phyloP scores from a whole-genome alignment of 208 protist species.

The Leishmania tarentolae region DNA sequence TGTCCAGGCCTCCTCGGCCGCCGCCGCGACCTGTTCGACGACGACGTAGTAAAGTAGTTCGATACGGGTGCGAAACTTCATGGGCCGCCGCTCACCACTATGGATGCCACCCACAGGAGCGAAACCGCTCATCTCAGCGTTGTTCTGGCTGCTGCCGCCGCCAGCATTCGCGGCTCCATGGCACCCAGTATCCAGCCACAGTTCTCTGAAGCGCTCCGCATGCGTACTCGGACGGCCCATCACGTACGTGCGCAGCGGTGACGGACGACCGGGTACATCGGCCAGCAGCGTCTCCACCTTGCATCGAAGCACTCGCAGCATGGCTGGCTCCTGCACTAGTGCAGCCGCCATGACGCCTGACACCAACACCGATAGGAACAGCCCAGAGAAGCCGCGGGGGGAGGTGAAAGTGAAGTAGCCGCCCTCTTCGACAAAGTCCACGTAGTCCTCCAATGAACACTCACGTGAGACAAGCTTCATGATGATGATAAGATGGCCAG shows the following conservation, averaged over 20 bases:
- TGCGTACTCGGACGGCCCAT: slow-evolving; percentile 47
- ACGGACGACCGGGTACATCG: slow-evolving; percentile 43
- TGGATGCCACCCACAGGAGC: slow-evolving; percentile 20
- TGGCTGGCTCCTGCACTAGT: slow-evolving; percentile 25
- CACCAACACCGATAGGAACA: slow-evolving; percentile 40
- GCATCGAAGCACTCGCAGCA: slow-evolving; percentile 45
- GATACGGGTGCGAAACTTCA: slow-evolving; percentile 75
- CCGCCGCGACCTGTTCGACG: slow-evolving; percentile 57
- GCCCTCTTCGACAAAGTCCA: slow-evolving; percentile 58
- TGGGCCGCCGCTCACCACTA: slow-evolving; percentile 16
- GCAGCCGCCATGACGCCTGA: slow-evolving; percentile 30
- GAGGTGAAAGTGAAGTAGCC: slow-evolving; percentile 34
- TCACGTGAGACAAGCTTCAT: slow-evolving; percentile 55
- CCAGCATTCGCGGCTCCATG: background rate
- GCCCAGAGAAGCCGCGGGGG: slow-evolving; percentile 38
- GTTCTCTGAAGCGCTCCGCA: slow-evolving; percentile 76
- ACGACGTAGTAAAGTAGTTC: slow-evolving; percentile 78
- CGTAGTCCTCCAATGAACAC: slow-evolving; percentile 67
- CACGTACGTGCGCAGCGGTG: slow-evolving; percentile 64
- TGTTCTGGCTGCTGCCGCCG: slow-evolving; percentile 4
- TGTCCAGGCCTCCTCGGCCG: slow-evolving; percentile 63
- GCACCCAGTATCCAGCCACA: slow-evolving; percentile 57
- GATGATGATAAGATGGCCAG: slow-evolving; percentile 66
- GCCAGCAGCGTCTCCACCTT: slow-evolving; percentile 66
- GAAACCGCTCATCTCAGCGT: background rate